A percentile compares a stretch with the other conserved stretches of the same genome.
Conservation (phyloP, 108 stramenopile genomes). For the Asterionellopsis glacialis region DNA sequence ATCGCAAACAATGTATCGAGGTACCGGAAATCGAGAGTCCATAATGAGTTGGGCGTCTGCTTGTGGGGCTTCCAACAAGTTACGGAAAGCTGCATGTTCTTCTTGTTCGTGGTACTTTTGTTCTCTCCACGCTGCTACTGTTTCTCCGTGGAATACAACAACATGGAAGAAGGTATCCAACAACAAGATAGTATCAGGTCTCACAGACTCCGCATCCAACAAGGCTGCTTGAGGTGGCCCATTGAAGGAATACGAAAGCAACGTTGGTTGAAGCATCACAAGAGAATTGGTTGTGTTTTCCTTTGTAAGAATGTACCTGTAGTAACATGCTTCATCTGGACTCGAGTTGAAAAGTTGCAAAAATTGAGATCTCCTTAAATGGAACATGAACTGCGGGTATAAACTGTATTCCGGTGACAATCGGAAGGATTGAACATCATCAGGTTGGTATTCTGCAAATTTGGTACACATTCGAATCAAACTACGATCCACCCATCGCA, state of each 20-base stretch:
- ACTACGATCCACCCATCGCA: conserved; percentile 98
- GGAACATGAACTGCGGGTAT: conserved; percentile 98
- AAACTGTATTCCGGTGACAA: conserved; percentile 93
- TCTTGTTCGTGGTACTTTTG: conserved; percentile 96
- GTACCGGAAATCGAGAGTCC: conserved; percentile 96
- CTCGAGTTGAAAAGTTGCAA: conserved; percentile 96
- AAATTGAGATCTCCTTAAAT: conserved; percentile 92
- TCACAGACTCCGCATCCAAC: conserved; percentile 92
- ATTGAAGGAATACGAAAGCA: conserved; percentile 94
- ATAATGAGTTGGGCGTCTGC: conserved; percentile 97
- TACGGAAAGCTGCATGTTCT: conserved; percentile 92
- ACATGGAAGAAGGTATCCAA: conserved; percentile 99
- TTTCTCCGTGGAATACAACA: conserved; percentile 99
- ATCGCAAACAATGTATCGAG: conserved; percentile 98
- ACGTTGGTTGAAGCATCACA: conserved; percentile 99
- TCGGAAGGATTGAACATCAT: conserved; percentile 90
- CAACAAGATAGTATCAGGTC: conserved; percentile 95
- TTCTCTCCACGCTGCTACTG: conserved; percentile 98
- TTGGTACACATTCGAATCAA: conserved; percentile 96
- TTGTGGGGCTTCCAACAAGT: conserved; percentile 92
- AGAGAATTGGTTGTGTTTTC: conserved; percentile 93
- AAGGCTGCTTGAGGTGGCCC: conserved; percentile 94
- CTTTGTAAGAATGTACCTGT: conserved; percentile 86
- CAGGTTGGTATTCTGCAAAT: conserved; percentile 96
- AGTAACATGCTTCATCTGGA: conserved; percentile 98